Base-by-base conservation (phyloP, 2,329 filamentous ascomycete genomes). In the Aspergillus costaricaensis region DNA sequence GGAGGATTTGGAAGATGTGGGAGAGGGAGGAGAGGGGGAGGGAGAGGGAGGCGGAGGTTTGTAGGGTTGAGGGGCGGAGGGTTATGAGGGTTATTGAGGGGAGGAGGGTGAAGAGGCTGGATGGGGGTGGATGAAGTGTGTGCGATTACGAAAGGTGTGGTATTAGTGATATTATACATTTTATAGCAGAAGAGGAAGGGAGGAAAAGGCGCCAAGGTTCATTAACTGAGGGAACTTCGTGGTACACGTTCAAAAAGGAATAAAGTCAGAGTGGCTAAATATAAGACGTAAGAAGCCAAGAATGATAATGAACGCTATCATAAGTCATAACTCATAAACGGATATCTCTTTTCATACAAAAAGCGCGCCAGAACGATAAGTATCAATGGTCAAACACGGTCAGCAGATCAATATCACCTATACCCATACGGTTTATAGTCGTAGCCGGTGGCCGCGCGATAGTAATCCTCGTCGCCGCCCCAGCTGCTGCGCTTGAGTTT, bases 1-100 rank as follows among this genome's bases (percentile, higher is more conserved):
- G 72, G 63, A 70, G 68, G 63, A 73, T 72, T 53, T 60, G 61
- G 59, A 70, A 59, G 38, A 62, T 76, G 58, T 76, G 72, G 65
- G 79, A 77, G 66, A 63, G 71, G 25, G 82, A 83, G 69, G 69
- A 75, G 59, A 74, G 70, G 60, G 64, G 74, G 17, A 78, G 78
- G 63, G 68, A 70, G 44, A 69, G 62, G 39, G 74, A 74, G 56
- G 76, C 73, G 19, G 66, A 70, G 69, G 57, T 78, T 72, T 38
- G 57, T 55, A 10, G 69, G 53, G 61, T 50, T 72, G 43, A 72
- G 72, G 71, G 55, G 39, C 53, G 50, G 10, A 69, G 51, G 60
- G 48, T 71, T 36, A 72, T 73, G 70, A 53, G 52, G 36, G 59
- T 59, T 38, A 59, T 65, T 48, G 38, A 62, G 39, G 58, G 49